These are phyloP conservation scores for Entomortierella chlamydospora DNA, from an alignment of 192 early-diverging fungal species.

Conservation along the genomic window DNA sequence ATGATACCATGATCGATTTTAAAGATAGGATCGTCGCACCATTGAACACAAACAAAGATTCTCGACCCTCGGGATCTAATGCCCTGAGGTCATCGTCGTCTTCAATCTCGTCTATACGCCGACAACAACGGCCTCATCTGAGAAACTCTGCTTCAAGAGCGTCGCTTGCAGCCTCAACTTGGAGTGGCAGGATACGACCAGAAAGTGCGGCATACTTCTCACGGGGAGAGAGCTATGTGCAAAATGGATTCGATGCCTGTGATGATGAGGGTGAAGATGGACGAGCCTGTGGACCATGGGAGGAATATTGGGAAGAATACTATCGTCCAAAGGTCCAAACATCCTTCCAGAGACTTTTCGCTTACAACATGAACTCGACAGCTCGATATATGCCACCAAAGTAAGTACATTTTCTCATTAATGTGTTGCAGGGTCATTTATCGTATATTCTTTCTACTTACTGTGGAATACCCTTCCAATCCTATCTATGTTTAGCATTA, in stretches of 20 bases:
- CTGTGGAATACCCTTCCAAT: neutral
- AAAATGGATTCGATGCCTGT: conserved; percentile 21
- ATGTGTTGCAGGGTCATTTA: no score
- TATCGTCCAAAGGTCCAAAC: conserved; percentile 86
- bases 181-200: neutral
- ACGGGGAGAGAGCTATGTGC: conserved; percentile 17
- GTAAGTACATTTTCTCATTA: conserved; percentile 16
- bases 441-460: no score
- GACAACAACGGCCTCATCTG: conserved; percentile 5
- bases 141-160: conserved; percentile 19
- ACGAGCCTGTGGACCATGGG: conserved; percentile 15
- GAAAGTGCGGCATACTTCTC: neutral
- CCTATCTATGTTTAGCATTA: conserved; percentile 14
- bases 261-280: conserved; percentile 1
- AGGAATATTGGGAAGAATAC: conserved; percentile 87
- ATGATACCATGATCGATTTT: conserved; percentile 24
- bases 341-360: conserved; percentile 81
- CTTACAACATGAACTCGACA: conserved; percentile 90
- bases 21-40: conserved; percentile 35
- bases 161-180: conserved; percentile 6
- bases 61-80: neutral
- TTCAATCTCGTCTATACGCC: conserved; percentile 22
- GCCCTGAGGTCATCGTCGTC: conserved; percentile 27
- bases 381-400: conserved; percentile 59
- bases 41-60: neutral